phyloP scores from a whole-genome alignment of 2,329 filamentous ascomycete species.

The Parascedosporium putredinis region DNA sequence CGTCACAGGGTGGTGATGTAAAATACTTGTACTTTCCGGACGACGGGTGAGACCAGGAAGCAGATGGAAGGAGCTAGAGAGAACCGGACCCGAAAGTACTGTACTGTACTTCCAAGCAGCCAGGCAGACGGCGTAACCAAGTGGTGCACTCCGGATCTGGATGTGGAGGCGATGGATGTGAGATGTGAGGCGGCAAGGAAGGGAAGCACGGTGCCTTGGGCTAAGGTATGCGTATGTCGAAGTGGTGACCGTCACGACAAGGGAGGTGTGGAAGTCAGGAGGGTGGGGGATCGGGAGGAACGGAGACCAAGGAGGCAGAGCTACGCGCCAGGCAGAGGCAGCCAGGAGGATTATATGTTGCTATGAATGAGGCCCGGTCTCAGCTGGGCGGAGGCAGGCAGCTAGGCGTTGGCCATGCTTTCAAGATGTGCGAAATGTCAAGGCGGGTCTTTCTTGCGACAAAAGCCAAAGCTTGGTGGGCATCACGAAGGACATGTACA shows the following conservation, averaged over 20 bases:
- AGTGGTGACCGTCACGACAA: background rate
- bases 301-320: background rate
- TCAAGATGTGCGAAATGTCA: background rate
- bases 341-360: background rate
- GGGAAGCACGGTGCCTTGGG: background rate
- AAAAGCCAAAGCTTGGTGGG: too few species aligned
- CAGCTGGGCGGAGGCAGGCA: background rate
- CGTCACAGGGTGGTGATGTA: background rate
- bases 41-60: background rate
- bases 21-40: background rate
- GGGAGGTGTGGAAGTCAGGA: background rate
- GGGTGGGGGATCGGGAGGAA: background rate
- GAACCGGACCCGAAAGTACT: background rate
- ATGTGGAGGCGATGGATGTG: background rate
- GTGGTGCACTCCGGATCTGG: background rate
- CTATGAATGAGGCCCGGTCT: background rate
- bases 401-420: too few species aligned
- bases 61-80: slow-evolving; percentile 7
- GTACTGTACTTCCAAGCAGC: background rate
- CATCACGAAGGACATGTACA: too few species aligned
- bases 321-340: background rate
- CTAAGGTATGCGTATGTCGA: background rate
- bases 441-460: background rate
- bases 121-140: background rate
- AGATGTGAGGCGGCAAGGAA: background rate